phyloP scores from a whole-genome alignment of 2,329 filamentous ascomycete genomes.

The Stromatinia cepivora region DNA sequence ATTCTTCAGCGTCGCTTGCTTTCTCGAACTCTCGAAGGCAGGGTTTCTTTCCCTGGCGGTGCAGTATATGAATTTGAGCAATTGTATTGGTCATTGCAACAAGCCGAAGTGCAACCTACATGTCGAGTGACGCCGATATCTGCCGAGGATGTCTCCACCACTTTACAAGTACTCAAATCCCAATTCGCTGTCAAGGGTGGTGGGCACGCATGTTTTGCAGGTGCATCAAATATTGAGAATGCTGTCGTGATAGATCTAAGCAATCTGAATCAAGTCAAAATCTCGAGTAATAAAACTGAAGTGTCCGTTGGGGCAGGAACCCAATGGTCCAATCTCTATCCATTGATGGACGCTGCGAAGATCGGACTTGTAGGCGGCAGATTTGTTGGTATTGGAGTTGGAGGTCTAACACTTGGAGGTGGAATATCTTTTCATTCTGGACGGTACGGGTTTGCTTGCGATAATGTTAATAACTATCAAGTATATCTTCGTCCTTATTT shows the following conservation, averaged over 20 bases:
- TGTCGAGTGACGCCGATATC: constrained; percentile 32
- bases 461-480: constrained; percentile 31
- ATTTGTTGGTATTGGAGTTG: constrained; percentile 33
- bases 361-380: constrained; percentile 45
- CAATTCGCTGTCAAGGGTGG: constrained; percentile 35
- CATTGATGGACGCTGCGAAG: constrained; percentile 32
- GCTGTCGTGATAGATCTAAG: constrained; percentile 53
- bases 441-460: constrained; percentile 27
- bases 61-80: constrained; percentile 27
- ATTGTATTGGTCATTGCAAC: constrained; percentile 40
- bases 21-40: constrained; percentile 16
- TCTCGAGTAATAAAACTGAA: constrained; percentile 35
- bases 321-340: constrained; percentile 41
- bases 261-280: constrained; percentile 33
- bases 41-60: constrained; percentile 30
- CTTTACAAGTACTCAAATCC: constrained; percentile 24
- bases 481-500: neutral
- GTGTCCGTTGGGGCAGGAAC: constrained; percentile 44
- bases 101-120: constrained; percentile 27
- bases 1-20: neutral
- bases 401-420: constrained; percentile 32
- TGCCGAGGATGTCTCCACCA: constrained; percentile 30
- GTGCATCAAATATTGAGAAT: constrained; percentile 51
- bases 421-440: constrained; percentile 32
- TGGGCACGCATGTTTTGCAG: constrained; percentile 41